A percentile compares a stretch with the other conserved stretches of the same genome.
phyloP scores from a whole-genome alignment of 208 protist species.

The Phytomonas sp. region DNA sequence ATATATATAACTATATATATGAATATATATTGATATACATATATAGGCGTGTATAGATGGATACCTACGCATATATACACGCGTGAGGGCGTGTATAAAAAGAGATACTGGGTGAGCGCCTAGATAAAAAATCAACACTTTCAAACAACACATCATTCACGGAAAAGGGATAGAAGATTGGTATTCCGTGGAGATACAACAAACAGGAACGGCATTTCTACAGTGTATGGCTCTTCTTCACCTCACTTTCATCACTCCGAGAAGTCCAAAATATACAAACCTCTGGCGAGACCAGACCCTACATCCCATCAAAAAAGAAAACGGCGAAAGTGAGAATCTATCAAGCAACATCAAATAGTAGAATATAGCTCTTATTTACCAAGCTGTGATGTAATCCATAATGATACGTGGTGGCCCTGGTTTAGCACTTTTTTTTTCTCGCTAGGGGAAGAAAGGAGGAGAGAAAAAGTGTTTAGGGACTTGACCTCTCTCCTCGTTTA shows the following conservation, averaged over 20 bases:
- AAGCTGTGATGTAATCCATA: not conserved
- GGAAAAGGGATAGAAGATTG: not conserved
- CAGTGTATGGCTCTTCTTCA: not conserved
- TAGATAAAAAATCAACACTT: not conserved
- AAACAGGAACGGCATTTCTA: not conserved
- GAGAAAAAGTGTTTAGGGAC: not conserved
- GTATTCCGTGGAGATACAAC: not conserved
- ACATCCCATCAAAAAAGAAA: constrained; percentile 5
- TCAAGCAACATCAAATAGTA: not conserved
- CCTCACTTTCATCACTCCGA: not conserved
- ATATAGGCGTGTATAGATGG: not conserved
- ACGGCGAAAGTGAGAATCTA: not conserved
- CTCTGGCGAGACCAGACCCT: not conserved
- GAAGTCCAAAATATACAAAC: not conserved
- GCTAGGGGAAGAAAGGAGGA: not conserved
- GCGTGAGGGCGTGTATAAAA: not conserved
- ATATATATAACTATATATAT: constrained; percentile 1
- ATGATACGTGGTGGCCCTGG: not conserved
- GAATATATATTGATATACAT: not conserved
- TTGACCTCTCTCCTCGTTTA: not conserved
- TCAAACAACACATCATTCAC: not conserved
- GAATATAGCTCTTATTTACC: not conserved
- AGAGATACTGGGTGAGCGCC: not conserved
- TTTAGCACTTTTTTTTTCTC: not conserved
- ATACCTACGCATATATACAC: not conserved